These are phyloP conservation scores for Eimeria tenella DNA, from an alignment of 169 alveolate genomes.

Conservation along the genomic window DNA sequence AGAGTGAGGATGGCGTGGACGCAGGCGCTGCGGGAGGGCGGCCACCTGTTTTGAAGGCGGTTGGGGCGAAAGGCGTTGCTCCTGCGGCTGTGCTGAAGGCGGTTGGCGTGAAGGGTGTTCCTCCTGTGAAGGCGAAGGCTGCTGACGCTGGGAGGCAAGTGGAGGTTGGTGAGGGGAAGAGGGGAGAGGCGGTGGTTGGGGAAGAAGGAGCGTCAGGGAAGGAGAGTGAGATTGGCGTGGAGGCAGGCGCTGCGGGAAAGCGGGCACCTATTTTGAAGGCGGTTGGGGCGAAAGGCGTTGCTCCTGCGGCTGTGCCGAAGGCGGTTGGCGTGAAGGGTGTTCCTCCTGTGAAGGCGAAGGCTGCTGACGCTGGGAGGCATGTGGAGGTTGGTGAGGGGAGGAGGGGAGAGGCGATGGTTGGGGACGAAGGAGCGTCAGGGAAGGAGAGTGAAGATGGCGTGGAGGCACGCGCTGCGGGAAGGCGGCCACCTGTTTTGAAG, in stretches of 20 bases:
- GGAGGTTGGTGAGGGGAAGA: not conserved
- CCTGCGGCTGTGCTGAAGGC: not conserved
- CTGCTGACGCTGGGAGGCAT: not conserved
- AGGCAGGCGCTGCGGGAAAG: conserved; percentile 6
- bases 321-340: not conserved
- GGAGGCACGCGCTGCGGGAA: not conserved
- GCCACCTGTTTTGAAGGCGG: too few relatives aligned
- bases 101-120: not conserved
- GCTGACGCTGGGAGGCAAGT: not conserved
- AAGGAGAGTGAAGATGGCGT: not conserved
- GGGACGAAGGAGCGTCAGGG: not conserved
- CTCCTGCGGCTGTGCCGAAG: not conserved
- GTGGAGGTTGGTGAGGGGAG: not conserved
- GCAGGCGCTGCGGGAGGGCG: not conserved
- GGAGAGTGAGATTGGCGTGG: not conserved
- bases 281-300: not conserved
- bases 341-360: not conserved
- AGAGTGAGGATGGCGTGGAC: not conserved
- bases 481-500: not conserved
- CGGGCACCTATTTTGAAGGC: not conserved
- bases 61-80: too few relatives aligned
- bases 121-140: conserved; percentile 21
- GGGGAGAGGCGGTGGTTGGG: not conserved
- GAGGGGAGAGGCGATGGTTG: not conserved
- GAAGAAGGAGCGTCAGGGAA: not conserved